Conservation (phyloP, 2,329 filamentous ascomycete species). For the Stemphylium vesicarium region DNA sequence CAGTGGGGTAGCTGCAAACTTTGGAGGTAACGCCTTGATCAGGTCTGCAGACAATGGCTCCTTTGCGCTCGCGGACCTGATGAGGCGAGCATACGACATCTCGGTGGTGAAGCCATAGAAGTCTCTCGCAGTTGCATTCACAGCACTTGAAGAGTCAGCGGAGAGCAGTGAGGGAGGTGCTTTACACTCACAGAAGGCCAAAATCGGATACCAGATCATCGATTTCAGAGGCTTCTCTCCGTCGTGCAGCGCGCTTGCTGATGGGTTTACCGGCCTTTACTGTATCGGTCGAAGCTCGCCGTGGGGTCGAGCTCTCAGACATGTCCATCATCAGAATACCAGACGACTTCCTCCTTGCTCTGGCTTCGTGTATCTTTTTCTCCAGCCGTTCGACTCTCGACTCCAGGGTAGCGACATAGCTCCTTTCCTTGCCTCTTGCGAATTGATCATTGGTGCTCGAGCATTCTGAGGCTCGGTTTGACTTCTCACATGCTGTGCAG, state of each 20-base stretch:
- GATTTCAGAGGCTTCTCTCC: slow-evolving; percentile 80
- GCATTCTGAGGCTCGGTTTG: slow-evolving; percentile 83
- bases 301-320: slow-evolving; percentile 60
- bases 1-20: slow-evolving; percentile 70
- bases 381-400: slow-evolving; percentile 88
- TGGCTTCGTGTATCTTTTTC: slow-evolving; percentile 69
- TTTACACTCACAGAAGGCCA: slow-evolving; percentile 74
- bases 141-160: slow-evolving; percentile 64
- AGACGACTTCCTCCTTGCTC: slow-evolving; percentile 74
- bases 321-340: slow-evolving; percentile 70
- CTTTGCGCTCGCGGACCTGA: slow-evolving; percentile 81
- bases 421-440: slow-evolving; percentile 91
- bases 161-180: neutral
- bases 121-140: slow-evolving; percentile 92
- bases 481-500: slow-evolving; percentile 93
- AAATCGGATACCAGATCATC: slow-evolving; percentile 94
- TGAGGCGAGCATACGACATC: slow-evolving; percentile 90
- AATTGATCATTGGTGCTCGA: slow-evolving; percentile 96
- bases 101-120: slow-evolving; percentile 87
- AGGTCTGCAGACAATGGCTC: slow-evolving; percentile 70
- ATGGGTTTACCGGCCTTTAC: slow-evolving; percentile 40
- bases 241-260: slow-evolving; percentile 53
- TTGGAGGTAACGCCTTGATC: slow-evolving; percentile 69
- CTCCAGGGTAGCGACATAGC: slow-evolving; percentile 96
- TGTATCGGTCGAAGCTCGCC: slow-evolving; percentile 50